A percentile compares a stretch with the other conserved stretches of the same genome.
Evolutionary conservation across 1,139 yeast genomes (phyloP).

Genomic region (Zygosaccharomyces pseudobailii): DNA sequence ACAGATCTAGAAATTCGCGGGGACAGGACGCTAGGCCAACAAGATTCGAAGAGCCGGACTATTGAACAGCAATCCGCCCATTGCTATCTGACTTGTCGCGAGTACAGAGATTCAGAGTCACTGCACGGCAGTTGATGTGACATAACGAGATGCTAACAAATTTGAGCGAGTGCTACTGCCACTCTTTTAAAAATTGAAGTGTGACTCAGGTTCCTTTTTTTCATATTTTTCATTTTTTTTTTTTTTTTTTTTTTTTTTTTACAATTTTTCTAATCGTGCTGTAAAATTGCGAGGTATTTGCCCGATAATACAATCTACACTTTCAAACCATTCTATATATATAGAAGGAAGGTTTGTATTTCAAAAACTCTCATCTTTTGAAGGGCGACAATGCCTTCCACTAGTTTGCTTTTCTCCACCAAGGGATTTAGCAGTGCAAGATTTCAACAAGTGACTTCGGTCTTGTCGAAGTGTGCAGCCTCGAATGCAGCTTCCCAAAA

Average conservation of each 20-base stretch:
- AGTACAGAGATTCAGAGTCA: not conserved
- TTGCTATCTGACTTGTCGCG: not conserved
- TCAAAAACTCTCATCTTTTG: not conserved
- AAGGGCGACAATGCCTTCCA: slow-evolving; percentile 20
- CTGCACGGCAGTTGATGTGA: not conserved
- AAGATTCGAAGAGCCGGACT: slow-evolving; percentile 11
- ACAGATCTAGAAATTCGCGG: slow-evolving; percentile 29
- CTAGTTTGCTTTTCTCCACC: slow-evolving; percentile 24
- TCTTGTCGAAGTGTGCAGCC: slow-evolving; percentile 14
- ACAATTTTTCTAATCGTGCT: slow-evolving; percentile 3
- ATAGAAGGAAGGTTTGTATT: not conserved
- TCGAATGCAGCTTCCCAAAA: slow-evolving; percentile 4
- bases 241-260: slow-evolving; percentile 1
- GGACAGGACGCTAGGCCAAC: slow-evolving; percentile 10
- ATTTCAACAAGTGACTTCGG: slow-evolving; percentile 17
- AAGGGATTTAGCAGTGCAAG: slow-evolving; percentile 21
- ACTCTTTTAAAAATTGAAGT: too few species aligned
- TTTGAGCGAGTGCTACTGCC: too few species aligned
- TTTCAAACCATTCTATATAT: not conserved
- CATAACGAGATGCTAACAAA: too few species aligned
- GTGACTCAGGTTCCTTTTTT: not conserved
- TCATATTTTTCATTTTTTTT: not conserved
- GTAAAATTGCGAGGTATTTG: slow-evolving; percentile 6
- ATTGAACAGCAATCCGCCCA: not conserved
- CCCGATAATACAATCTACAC: not conserved